Evolutionary conservation across 352 stramenopile species (phyloP), one percentile per base, ranked within the genome.

Genomic region (Phytophthora podocarpi): DNA sequence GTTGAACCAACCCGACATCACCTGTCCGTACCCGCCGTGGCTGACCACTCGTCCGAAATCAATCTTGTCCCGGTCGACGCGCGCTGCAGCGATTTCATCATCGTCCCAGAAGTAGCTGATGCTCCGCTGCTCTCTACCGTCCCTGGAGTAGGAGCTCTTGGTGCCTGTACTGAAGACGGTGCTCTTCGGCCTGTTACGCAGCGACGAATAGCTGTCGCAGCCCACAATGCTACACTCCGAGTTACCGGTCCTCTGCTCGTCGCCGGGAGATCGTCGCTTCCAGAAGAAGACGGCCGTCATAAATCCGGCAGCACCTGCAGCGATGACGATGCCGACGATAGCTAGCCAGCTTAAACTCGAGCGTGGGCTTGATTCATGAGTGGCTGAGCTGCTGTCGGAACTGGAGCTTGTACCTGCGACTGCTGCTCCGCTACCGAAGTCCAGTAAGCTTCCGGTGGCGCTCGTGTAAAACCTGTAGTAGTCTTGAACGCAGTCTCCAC

Each of bases 81-180:
- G 64, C 4, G 53, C 52, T 16, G 59, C 52, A 39, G 64, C 64
- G 30, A 73, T 67, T 20, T 60, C 47, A 69, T 72, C 55, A 24
- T 85, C 70, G 15, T 81, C 66, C 62, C 70, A 80, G 41, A 61
- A 69, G 64, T 69, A 72, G 58, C 64, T 69, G 52, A 73, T 65
- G n/a, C 59, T 66, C 3, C 47, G 46, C 15, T 73, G 58, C 1
- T 60, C 51, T 48, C 51, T 42, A 12, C 35, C 27, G 5, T 59
- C 48, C 16, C 31, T 42, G 13, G 24, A 54, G 45, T 61, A 73
- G 1, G 59, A 70, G 28, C 59, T 68, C 47, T 59, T 51, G 18
- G 56, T 57, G 10, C 53, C 39, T 24, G 64, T 69, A 24, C 47
- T 69, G 5, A 69, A 15, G 0, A 21, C 21, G 0, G 37, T 35